Evolutionary conservation across 768 basidiomycete species (phyloP).

Genomic region (Tylopilus intermedius): DNA sequence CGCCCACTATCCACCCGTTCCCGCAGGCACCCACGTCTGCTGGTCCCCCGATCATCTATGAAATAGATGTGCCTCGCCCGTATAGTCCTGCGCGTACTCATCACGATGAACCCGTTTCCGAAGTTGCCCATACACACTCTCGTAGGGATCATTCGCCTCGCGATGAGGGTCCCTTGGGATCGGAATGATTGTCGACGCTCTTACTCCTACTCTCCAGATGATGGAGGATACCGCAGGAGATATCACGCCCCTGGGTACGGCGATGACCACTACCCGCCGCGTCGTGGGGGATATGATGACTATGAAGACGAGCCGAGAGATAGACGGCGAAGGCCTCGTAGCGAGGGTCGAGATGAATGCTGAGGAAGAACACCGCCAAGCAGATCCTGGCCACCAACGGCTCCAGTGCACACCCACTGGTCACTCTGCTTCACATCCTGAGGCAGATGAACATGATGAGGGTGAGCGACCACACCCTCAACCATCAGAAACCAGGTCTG

Average conservation of each 20-base stretch:
- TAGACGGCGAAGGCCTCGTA: background rate
- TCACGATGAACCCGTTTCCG: background rate
- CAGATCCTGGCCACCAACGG: slow-evolving; percentile 3
- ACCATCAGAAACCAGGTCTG: slow-evolving; percentile 9
- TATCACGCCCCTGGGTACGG: slow-evolving; percentile 12
- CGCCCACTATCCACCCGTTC: too few species aligned
- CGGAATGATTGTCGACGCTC: slow-evolving; percentile 17
- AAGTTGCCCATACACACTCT: slow-evolving; percentile 7
- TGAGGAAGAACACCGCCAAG: slow-evolving; percentile 5
- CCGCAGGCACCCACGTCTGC: too few species aligned
- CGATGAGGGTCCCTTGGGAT: slow-evolving; percentile 6
- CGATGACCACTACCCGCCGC: slow-evolving; percentile 13
- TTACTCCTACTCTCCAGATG: slow-evolving; percentile 22
- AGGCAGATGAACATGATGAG: slow-evolving; percentile 11
- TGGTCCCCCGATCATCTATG: too few species aligned
- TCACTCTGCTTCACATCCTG: too few species aligned
- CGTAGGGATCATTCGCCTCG: slow-evolving; percentile 1
- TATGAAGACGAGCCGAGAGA: slow-evolving; percentile 5
- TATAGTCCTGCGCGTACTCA: slow-evolving; percentile 5
- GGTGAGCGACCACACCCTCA: slow-evolving; percentile 12
- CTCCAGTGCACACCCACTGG: slow-evolving; percentile 12
- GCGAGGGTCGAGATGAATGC: background rate
- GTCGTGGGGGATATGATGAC: slow-evolving; percentile 7
- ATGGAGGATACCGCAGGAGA: slow-evolving; percentile 1
- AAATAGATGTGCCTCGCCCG: too few species aligned